Conservation (phyloP, 2,329 filamentous ascomycete genomes). For the Ceratocystis alfenasii region DNA sequence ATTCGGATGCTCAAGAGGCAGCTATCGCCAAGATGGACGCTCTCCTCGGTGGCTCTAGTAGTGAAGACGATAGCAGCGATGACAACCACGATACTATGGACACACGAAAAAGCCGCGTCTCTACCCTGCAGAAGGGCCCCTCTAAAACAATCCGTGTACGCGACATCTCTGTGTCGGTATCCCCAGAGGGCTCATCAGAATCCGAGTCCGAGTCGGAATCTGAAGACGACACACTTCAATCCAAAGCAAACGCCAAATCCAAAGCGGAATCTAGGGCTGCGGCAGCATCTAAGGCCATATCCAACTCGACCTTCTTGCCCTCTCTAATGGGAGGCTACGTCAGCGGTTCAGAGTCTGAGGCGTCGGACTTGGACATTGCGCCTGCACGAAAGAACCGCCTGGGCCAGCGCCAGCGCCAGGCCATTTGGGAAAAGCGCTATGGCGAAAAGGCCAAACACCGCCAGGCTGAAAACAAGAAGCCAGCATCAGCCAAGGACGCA, state of each 20-base stretch:
- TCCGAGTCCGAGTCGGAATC: constrained; percentile 9
- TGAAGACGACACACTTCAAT: constrained; percentile 21
- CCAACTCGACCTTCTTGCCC: constrained; percentile 54
- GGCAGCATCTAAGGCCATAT: constrained; percentile 22
- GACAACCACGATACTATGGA: constrained; percentile 21
- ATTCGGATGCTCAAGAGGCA: constrained; percentile 29
- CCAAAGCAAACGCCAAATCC: constrained; percentile 16
- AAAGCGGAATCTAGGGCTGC: constrained; percentile 26
- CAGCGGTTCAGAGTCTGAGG: constrained; percentile 55
- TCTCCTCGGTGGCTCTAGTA: constrained; percentile 36
- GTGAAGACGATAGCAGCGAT: constrained; percentile 33
- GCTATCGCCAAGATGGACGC: constrained; percentile 36
- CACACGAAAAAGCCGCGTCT: not conserved
- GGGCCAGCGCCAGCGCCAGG: constrained; percentile 65
- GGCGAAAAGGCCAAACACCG: constrained; percentile 59
- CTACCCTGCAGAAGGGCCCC: constrained; percentile 10
- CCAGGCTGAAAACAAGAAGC: constrained; percentile 28
- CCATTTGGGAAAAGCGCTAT: constrained; percentile 71
- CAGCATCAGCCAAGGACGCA: constrained; percentile 32
- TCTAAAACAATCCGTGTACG: constrained; percentile 27
- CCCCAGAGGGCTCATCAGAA: constrained; percentile 18
- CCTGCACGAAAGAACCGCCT: constrained; percentile 57
- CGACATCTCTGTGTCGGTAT: constrained; percentile 30
- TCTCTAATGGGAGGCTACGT: constrained; percentile 69
- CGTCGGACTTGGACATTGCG: constrained; percentile 53